A percentile compares a stretch with the other conserved stretches of the same genome.
Conservation (phyloP, 495 filamentous ascomycete species). For the Astrothelium subdiscretum region DNA sequence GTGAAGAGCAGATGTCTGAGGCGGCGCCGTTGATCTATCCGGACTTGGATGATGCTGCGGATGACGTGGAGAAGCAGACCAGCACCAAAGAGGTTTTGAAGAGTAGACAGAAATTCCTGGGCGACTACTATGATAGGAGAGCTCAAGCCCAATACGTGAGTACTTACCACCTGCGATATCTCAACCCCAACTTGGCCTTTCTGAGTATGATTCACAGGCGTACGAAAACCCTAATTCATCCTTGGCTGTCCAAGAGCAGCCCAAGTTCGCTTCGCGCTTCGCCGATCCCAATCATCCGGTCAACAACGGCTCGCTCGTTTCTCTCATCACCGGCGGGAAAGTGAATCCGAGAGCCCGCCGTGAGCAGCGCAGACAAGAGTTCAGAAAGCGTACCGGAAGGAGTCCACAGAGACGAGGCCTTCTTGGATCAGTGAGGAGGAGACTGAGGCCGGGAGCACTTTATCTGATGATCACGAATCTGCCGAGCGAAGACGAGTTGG, state of each 20-base stretch:
- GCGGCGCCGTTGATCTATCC: constrained; percentile 45
- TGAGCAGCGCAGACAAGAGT: not conserved
- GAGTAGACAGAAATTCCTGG: constrained; percentile 33
- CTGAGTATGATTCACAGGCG: not conserved
- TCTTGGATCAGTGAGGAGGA: constrained; percentile 9
- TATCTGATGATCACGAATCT: constrained; percentile 26
- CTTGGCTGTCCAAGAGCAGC: constrained; percentile 10
- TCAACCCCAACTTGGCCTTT: not conserved
- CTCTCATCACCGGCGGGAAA: constrained; percentile 30
- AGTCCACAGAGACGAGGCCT: not conserved
- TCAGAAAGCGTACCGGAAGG: not conserved
- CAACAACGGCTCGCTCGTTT: constrained; percentile 29
- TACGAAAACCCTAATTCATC: constrained; percentile 14
- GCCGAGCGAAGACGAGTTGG: constrained; percentile 19
- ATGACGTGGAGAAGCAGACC: not conserved
- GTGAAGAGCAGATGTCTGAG: constrained; percentile 38
- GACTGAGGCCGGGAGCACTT: constrained; percentile 20
- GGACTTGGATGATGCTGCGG: constrained; percentile 28
- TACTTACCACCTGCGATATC: not conserved
- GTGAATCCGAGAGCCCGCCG: not conserved
- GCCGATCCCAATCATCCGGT: constrained; percentile 44
- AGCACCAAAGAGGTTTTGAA: not conserved
- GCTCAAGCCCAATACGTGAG: constrained; percentile 39
- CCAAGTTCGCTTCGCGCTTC: constrained; percentile 37
- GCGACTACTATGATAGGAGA: constrained; percentile 41